phyloP scores from a whole-genome alignment of 495 filamentous ascomycete genomes.

The Cladorrhinum samala region DNA sequence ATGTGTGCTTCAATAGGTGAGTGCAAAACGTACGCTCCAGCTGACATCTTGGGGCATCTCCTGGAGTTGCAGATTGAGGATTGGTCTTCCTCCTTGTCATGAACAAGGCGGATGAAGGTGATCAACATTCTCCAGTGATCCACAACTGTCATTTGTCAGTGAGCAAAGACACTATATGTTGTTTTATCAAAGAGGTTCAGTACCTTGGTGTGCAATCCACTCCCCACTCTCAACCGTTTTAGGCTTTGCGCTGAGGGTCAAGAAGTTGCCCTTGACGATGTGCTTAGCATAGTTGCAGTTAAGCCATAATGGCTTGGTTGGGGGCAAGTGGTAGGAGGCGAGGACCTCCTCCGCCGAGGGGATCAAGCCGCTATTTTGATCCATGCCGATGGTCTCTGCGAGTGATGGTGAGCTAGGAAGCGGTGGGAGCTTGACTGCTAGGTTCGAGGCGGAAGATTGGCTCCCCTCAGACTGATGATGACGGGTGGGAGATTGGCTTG shows the following conservation, averaged over 20 bases:
- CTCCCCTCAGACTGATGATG: constrained; percentile 7
- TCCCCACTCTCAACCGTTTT: constrained; percentile 87
- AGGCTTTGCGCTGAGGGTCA: constrained; percentile 88
- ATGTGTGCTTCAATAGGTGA: background rate
- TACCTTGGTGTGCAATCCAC: constrained; percentile 93
- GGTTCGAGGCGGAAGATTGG: constrained; percentile 17
- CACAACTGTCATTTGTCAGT: constrained; percentile 54
- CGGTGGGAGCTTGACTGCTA: constrained; percentile 26
- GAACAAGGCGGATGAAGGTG: constrained; percentile 74
- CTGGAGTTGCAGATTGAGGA: constrained; percentile 73
- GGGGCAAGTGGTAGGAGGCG: constrained; percentile 47
- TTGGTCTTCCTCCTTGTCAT: constrained; percentile 69
- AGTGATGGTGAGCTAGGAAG: constrained; percentile 28
- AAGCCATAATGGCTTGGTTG: constrained; percentile 34
- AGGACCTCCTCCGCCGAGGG: constrained; percentile 43
- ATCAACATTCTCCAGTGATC: constrained; percentile 82
- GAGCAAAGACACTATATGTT: too few relatives aligned
- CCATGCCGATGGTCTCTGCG: constrained; percentile 33
- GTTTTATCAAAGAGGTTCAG: too few relatives aligned
- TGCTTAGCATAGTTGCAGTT: constrained; percentile 73
- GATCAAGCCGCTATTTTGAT: constrained; percentile 24
- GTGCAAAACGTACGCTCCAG: constrained; percentile 65
- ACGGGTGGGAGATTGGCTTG: background rate
- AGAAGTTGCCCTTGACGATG: constrained; percentile 92
- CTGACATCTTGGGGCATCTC: constrained; percentile 85